These are phyloP conservation scores for Miamiensis avidus DNA, from an alignment of 169 alveolate genomes.

Conservation along the genomic window DNA sequence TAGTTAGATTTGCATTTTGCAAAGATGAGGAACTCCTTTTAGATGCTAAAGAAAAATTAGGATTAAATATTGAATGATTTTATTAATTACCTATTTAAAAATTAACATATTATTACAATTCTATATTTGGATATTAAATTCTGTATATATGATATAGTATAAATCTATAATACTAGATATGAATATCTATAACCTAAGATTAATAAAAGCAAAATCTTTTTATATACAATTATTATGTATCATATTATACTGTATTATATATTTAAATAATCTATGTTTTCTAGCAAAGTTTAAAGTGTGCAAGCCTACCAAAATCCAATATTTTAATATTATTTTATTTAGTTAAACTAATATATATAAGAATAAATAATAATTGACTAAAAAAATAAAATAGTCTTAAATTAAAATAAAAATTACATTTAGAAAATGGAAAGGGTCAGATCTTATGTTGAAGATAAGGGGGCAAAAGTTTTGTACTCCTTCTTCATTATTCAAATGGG, in stretches of 20 bases:
- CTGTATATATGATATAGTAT: neutral
- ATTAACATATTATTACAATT: no score
- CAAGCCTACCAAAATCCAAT: neutral
- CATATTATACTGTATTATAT: neutral
- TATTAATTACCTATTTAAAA: no score
- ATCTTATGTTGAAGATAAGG: neutral
- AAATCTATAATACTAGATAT: no score
- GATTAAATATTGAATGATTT: no score
- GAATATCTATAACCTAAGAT: neutral
- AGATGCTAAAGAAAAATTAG: constrained; percentile 32
- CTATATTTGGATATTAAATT: neutral
- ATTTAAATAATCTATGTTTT: neutral
- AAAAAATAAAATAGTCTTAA: neutral
- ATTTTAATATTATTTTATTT: no score
- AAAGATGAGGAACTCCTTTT: constrained; percentile 37
- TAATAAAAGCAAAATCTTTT: neutral
- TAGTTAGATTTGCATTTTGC: constrained; percentile 61
- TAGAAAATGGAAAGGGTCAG: neutral
- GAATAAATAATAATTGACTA: neutral
- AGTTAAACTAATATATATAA: no score
- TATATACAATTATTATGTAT: no score
- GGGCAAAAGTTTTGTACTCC: neutral
- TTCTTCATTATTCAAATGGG: neutral
- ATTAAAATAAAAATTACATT: no score
- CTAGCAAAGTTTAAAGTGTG: no score